Evolutionary conservation across 441 rosid genomes (phyloP).

Genomic region (Euphorbia schlechtendalii): DNA sequence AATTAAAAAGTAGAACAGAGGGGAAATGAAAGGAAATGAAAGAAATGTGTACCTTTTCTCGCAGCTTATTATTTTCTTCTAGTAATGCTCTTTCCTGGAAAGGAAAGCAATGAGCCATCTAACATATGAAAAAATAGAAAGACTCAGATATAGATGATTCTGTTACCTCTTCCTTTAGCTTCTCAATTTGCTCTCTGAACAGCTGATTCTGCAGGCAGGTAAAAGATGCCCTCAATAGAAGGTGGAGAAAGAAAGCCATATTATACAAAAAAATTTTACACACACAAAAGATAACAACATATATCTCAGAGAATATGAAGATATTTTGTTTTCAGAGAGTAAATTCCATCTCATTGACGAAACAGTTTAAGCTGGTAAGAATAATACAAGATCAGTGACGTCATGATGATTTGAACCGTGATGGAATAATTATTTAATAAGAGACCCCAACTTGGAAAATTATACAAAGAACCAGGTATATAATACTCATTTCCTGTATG

Average conservation of each 20-base stretch:
- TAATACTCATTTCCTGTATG: too few relatives aligned
- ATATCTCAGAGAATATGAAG: too few relatives aligned
- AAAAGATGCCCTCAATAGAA: background rate
- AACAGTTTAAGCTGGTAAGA: too few relatives aligned
- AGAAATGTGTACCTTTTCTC: slow-evolving; percentile 31
- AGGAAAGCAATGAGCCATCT: background rate
- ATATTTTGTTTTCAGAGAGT: too few relatives aligned
- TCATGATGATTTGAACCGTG: too few relatives aligned
- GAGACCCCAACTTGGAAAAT: too few relatives aligned
- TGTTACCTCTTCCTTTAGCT: slow-evolving; percentile 57
- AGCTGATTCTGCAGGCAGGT: slow-evolving; percentile 43
- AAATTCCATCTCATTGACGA: too few relatives aligned
- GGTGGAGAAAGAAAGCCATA: background rate
- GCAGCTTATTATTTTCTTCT: slow-evolving; percentile 43
- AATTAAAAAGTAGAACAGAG: background rate
- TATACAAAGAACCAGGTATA: too few relatives aligned
- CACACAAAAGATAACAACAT: background rate
- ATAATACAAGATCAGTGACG: too few relatives aligned
- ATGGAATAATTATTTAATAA: too few relatives aligned
- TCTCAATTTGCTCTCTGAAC: slow-evolving; percentile 48
- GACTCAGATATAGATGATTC: background rate
- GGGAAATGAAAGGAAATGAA: background rate
- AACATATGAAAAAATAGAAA: too few relatives aligned
- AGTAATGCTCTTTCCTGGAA: slow-evolving; percentile 41
- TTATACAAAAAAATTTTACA: background rate